phyloP scores from a whole-genome alignment of 768 basidiomycete species.

The Tulasnella sp. region DNA sequence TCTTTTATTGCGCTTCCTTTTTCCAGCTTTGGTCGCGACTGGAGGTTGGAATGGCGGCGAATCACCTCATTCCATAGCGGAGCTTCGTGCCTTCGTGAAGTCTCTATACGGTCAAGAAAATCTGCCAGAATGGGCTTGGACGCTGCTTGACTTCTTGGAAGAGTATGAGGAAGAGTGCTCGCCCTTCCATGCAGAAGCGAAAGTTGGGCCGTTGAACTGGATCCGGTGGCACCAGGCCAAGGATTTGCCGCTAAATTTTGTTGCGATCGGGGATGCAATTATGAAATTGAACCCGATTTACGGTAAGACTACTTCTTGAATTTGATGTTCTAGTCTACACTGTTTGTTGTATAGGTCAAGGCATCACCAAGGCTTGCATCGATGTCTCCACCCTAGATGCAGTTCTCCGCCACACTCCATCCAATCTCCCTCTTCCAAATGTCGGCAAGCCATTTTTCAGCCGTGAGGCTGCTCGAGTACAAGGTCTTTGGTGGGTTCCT shows the following conservation, averaged over 20 bases:
- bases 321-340: too few species aligned
- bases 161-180: constrained; percentile 25
- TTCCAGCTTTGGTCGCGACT: not conserved
- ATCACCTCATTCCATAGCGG: constrained; percentile 5
- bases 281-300: constrained; percentile 32
- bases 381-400: constrained; percentile 20
- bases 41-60: not conserved
- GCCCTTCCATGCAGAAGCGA: constrained; percentile 16
- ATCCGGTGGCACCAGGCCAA: constrained; percentile 23
- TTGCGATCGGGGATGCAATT: constrained; percentile 23
- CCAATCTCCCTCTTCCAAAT: not conserved
- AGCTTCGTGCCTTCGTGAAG: not conserved
- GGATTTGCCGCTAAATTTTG: constrained; percentile 12
- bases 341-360: not conserved
- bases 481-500: not conserved
- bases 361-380: constrained; percentile 8
- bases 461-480: not conserved
- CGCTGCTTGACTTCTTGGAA: constrained; percentile 25
- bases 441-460: constrained; percentile 1
- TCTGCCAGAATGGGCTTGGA: constrained; percentile 2
- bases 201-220: constrained; percentile 20
- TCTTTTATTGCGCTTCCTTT: not conserved
- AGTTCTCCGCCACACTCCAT: not conserved
- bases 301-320: not conserved
- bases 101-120: not conserved